Conservation (phyloP, 768 basidiomycete species). For the Amanita inopinata region DNA sequence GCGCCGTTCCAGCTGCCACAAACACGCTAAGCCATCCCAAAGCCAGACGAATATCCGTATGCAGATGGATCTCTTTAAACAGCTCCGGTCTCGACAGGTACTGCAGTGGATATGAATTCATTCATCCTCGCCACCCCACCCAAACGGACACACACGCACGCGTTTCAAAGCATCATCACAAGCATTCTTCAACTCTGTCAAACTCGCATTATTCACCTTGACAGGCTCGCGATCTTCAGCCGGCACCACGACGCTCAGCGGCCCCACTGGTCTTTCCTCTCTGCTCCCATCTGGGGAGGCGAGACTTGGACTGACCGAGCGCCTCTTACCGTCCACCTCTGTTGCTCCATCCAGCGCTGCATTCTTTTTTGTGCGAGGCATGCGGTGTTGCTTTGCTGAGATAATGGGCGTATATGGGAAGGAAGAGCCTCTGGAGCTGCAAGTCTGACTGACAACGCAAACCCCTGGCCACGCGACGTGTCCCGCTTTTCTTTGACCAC, state of each 20-base stretch:
- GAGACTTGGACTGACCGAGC: slow-evolving; percentile 4
- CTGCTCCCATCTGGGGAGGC: background rate
- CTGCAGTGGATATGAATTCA: slow-evolving; percentile 30
- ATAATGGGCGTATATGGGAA: too few relatives aligned
- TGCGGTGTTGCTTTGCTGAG: too few relatives aligned
- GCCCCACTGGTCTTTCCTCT: slow-evolving; percentile 42
- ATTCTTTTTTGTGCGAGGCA: slow-evolving; percentile 3
- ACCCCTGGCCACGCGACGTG: too few relatives aligned
- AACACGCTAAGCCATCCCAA: slow-evolving; percentile 85
- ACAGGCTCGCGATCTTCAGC: slow-evolving; percentile 40
- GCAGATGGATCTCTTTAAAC: slow-evolving; percentile 79
- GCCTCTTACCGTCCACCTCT: background rate
- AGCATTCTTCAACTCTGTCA: slow-evolving; percentile 55
- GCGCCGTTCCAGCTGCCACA: slow-evolving; percentile 68
- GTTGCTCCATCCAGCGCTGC: background rate
- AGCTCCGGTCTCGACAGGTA: slow-evolving; percentile 71
- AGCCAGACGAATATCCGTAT: slow-evolving; percentile 80
- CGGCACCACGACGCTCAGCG: slow-evolving; percentile 37
- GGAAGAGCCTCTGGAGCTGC: too few relatives aligned
- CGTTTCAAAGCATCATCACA: slow-evolving; percentile 88
- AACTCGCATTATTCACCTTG: slow-evolving; percentile 51
- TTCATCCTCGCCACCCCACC: background rate
- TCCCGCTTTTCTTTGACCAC: too few relatives aligned
- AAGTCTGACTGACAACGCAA: too few relatives aligned
- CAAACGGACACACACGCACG: slow-evolving; percentile 31